A percentile compares a stretch with the other conserved stretches of the same genome.
Evolutionary conservation across 2,329 filamentous ascomycete genomes (phyloP).

Genomic region (Cyphellophora europaea): DNA sequence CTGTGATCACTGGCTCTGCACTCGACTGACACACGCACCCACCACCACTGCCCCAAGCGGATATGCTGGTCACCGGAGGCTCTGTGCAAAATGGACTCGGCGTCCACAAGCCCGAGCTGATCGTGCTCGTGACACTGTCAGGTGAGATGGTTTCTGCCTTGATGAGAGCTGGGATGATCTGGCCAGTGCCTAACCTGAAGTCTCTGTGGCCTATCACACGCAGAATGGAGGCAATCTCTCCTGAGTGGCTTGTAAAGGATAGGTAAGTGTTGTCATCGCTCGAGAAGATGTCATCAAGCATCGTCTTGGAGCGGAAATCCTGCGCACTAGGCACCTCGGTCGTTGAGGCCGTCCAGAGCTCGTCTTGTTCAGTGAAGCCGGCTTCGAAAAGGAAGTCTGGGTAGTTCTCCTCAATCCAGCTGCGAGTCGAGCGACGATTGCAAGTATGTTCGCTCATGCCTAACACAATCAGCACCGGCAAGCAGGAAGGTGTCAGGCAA

Average conservation of each 20-base stretch:
- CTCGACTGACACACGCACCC: conserved; percentile 12
- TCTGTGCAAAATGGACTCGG: conserved; percentile 14
- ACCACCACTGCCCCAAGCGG: conserved; percentile 6
- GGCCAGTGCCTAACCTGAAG: conserved; percentile 40
- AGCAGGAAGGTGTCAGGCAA: no score
- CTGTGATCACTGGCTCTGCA: conserved; percentile 9
- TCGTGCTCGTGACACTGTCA: conserved; percentile 6
- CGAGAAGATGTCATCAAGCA: conserved; percentile 46
- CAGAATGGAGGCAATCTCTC: conserved; percentile 47
- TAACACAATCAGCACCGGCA: no score
- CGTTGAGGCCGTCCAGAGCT: conserved; percentile 39
- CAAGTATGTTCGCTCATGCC: conserved; percentile 54
- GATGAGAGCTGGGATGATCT: conserved; percentile 42
- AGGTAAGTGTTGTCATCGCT: conserved; percentile 39
- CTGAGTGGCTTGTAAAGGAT: conserved; percentile 50
- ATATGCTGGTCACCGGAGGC: conserved; percentile 13
- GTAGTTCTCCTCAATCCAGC: conserved; percentile 39
- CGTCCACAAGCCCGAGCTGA: conserved; percentile 9
- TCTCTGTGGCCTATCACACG: conserved; percentile 34
- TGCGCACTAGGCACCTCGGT: conserved; percentile 42
- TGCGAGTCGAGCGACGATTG: conserved; percentile 43
- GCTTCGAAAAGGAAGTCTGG: conserved; percentile 43
- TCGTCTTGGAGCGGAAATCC: conserved; percentile 32
- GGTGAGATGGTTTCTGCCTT: conserved; percentile 24
- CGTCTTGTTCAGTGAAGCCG: conserved; percentile 45